These are phyloP conservation scores for Candida cerambycidarum DNA, from an alignment of 805 yeast genomes.

Conservation along the genomic window DNA sequence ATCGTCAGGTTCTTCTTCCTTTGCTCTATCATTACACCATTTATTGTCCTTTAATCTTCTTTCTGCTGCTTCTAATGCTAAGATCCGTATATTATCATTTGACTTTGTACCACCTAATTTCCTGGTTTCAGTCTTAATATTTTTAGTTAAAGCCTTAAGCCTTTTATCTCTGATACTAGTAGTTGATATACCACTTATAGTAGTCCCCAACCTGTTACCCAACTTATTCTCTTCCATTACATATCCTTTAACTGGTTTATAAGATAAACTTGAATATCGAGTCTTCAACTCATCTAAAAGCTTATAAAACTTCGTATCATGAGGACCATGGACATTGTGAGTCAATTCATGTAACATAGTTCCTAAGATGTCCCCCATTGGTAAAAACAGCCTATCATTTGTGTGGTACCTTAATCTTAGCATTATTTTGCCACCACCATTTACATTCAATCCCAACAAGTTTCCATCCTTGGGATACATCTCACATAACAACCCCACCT, in stretches of 20 bases:
- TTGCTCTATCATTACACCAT: constrained; percentile 38
- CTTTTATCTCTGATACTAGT: constrained; percentile 37
- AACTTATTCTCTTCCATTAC: constrained; percentile 48
- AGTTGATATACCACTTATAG: neutral
- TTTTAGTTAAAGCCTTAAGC: constrained; percentile 40
- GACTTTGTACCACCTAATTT: constrained; percentile 25
- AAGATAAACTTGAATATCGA: constrained; percentile 46
- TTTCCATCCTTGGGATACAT: constrained; percentile 70
- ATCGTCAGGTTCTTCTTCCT: constrained; percentile 36
- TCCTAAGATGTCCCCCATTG: constrained; percentile 67
- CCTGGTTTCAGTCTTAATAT: constrained; percentile 40
- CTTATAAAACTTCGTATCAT: constrained; percentile 67
- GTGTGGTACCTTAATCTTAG: constrained; percentile 64
- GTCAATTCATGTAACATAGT: constrained; percentile 87
- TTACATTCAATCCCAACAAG: constrained; percentile 80
- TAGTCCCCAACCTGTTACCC: constrained; percentile 28
- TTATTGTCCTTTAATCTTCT: constrained; percentile 53
- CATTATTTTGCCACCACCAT: constrained; percentile 70
- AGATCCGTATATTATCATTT: constrained; percentile 27
- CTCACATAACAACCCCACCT: constrained; percentile 70
- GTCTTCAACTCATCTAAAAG: constrained; percentile 60
- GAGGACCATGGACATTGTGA: constrained; percentile 80
- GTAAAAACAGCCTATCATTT: constrained; percentile 55
- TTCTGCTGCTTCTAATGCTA: constrained; percentile 62
- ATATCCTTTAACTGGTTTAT: constrained; percentile 42